Evolutionary conservation across 164 flowering plant species (phyloP).

Genomic region (Chimonanthus praecox): DNA sequence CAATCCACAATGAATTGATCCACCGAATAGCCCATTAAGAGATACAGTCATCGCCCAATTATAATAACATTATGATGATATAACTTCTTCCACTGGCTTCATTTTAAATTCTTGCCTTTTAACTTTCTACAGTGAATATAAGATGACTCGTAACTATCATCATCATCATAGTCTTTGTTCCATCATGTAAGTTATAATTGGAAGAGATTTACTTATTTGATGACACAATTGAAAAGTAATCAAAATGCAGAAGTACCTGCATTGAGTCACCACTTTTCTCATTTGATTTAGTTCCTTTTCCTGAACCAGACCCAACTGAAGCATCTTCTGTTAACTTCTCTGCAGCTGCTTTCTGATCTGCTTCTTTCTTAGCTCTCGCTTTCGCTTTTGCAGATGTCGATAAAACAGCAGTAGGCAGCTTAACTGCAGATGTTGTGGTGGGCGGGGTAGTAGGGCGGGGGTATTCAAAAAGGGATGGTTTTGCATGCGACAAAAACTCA

Average conservation of each 20-base stretch:
- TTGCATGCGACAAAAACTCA: slow-evolving; percentile 92
- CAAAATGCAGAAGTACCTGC: slow-evolving; percentile 53
- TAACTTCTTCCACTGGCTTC: too few species aligned
- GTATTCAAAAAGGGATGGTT: slow-evolving; percentile 92
- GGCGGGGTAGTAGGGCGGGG: slow-evolving; percentile 89
- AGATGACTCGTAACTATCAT: too few species aligned
- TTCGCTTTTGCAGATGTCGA: slow-evolving; percentile 95
- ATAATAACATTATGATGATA: too few species aligned
- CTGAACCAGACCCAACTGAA: slow-evolving; percentile 36
- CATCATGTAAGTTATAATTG: too few species aligned
- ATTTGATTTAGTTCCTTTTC: slow-evolving; percentile 49
- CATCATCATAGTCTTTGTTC: too few species aligned
- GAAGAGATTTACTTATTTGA: too few species aligned
- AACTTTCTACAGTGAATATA: too few species aligned
- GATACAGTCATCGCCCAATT: too few species aligned
- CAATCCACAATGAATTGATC: too few species aligned
- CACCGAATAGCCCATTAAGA: too few species aligned
- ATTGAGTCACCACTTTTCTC: slow-evolving; percentile 87
- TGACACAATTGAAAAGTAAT: too few species aligned
- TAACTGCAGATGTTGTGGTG: slow-evolving; percentile 74
- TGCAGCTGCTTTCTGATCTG: slow-evolving; percentile 68
- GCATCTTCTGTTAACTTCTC: slow-evolving; percentile 53
- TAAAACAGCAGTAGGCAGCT: slow-evolving; percentile 86
- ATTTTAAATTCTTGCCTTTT: too few species aligned
- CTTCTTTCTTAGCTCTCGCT: slow-evolving; percentile 93